These are phyloP conservation scores for Malus fusca DNA, from an alignment of 306 rosid species.

Conservation along the genomic window DNA sequence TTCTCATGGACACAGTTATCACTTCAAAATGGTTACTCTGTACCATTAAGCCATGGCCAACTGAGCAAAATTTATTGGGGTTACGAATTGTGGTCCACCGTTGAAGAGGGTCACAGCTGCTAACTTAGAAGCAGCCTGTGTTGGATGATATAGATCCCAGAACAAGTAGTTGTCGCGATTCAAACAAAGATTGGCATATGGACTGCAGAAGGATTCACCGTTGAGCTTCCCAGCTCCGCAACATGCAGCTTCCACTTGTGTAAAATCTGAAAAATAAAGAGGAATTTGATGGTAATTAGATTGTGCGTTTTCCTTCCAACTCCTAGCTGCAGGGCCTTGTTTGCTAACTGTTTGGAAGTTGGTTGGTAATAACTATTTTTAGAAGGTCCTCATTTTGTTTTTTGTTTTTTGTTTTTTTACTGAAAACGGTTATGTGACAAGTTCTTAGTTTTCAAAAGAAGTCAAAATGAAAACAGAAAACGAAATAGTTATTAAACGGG, in stretches of 20 bases:
- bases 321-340: too few relatives aligned
- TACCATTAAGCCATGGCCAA: conserved; percentile 6
- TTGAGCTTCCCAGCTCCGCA: conserved; percentile 23
- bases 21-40: not conserved
- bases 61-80: conserved; percentile 19
- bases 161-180: conserved; percentile 1
- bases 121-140: conserved; percentile 19
- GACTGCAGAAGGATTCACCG: conserved; percentile 10
- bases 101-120: conserved; percentile 8
- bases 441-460: too few relatives aligned
- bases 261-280: conserved; percentile 1
- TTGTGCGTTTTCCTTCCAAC: not conserved
- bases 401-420: too few relatives aligned
- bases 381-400: too few relatives aligned
- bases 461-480: too few relatives aligned
- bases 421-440: too few relatives aligned
- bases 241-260: conserved; percentile 15
- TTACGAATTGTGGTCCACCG: conserved; percentile 14
- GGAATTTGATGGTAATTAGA: not conserved
- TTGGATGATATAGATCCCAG: conserved; percentile 28
- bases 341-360: too few relatives aligned
- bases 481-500: too few relatives aligned
- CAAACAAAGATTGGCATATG: not conserved
- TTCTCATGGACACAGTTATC: not conserved
- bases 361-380: too few relatives aligned